Conservation (phyloP, 225 moss, liverwort and hornwort genomes). For the Straminergon stramineum region DNA sequence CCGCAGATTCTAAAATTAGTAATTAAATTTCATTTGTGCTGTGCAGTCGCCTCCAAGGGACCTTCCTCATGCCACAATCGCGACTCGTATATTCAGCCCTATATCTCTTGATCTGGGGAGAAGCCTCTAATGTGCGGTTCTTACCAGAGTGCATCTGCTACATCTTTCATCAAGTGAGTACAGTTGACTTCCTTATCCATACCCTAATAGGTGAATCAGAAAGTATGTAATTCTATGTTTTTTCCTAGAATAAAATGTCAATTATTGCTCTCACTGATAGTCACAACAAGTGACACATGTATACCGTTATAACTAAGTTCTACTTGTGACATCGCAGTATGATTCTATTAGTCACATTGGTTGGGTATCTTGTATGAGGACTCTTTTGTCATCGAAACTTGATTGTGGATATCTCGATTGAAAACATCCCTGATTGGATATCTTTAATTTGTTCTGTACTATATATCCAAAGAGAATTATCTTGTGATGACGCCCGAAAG, state of each 20-base stretch:
- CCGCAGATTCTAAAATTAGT: neutral
- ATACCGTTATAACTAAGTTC: neutral
- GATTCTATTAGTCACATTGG: neutral
- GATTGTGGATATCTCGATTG: neutral
- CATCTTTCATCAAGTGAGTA: conserved; percentile 85
- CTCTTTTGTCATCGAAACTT: neutral
- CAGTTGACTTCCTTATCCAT: neutral
- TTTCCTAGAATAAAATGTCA: neutral
- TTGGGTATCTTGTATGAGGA: neutral
- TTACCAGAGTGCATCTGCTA: conserved; percentile 96
- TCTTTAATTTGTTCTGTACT: neutral
- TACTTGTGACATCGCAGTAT: neutral
- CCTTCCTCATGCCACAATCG: conserved; percentile 4
- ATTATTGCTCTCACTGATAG: neutral
- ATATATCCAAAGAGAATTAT: neutral
- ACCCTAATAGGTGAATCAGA: neutral
- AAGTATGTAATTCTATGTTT: neutral
- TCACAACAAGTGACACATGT: neutral
- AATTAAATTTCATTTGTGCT: neutral
- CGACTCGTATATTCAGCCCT: conserved; percentile 55
- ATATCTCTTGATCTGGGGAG: conserved; percentile 93
- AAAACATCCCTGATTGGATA: neutral
- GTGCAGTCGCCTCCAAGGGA: conserved; percentile 20
- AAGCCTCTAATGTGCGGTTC: conserved; percentile 87
- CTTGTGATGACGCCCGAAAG: neutral